Percentiles rank a stretch among this genome's conserved stretches.
These are phyloP conservation scores for Ganoderma lingzhi DNA, from an alignment of 1,284 basidiomycete genomes.

Conservation along the genomic window DNA sequence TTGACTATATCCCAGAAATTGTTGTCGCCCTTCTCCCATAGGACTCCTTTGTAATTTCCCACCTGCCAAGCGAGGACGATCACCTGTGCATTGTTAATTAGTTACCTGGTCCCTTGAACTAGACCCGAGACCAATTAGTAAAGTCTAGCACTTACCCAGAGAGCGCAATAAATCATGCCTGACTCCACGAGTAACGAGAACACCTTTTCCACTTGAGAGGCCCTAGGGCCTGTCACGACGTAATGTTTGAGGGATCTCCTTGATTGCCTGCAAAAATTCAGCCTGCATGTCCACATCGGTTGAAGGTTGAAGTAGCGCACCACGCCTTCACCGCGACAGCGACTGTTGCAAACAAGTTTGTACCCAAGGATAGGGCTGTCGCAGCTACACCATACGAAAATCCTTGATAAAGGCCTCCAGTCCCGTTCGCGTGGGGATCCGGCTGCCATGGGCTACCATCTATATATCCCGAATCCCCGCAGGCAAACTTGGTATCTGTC, in stretches of 20 bases:
- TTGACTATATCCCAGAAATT: not conserved
- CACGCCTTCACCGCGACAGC: not conserved
- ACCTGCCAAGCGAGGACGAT: not conserved
- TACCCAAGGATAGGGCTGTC: not conserved
- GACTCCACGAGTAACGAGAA: too few species aligned
- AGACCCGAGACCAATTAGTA: not conserved
- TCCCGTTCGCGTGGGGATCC: not conserved
- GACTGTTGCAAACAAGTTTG: constrained; percentile 1
- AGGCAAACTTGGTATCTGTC: not conserved
- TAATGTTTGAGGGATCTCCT: too few species aligned
- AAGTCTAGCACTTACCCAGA: not conserved
- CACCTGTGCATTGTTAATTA: not conserved
- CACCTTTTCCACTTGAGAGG: too few species aligned
- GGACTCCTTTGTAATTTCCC: too few species aligned
- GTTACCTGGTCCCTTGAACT: not conserved
- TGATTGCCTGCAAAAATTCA: not conserved
- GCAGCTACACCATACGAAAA: not conserved
- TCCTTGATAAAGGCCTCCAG: not conserved
- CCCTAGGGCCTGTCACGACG: too few species aligned
- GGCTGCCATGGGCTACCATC: too few species aligned
- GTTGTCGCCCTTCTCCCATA: too few species aligned
- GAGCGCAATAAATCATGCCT: too few species aligned
- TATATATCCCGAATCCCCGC: too few species aligned
- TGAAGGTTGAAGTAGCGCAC: not conserved
- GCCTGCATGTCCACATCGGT: too few species aligned